Evolutionary conservation across 2,329 filamentous ascomycete species (phyloP).

Genomic region (Aspergillus sergii): DNA sequence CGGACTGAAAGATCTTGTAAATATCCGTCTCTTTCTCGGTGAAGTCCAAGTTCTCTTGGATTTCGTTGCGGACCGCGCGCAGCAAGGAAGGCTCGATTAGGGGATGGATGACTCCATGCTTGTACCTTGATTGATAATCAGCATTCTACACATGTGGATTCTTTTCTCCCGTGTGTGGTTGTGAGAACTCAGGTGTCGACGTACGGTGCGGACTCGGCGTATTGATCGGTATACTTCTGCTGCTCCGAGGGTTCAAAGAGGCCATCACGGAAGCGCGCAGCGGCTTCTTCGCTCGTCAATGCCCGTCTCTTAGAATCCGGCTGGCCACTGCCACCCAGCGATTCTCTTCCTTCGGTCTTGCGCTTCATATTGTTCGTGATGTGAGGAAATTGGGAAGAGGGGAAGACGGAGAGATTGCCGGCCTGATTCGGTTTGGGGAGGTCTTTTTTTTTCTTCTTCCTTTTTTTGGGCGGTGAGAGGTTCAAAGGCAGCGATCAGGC

Average conservation of each 20-base stretch:
- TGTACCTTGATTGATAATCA: conserved; percentile 61
- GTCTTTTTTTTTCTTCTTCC: conserved; percentile 14
- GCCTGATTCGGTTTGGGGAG: background rate
- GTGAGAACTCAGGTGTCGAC: conserved; percentile 17
- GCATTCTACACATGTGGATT: background rate
- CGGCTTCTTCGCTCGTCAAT: conserved; percentile 41
- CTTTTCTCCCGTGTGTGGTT: background rate
- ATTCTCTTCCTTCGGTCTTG: conserved; percentile 40
- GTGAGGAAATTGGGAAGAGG: background rate
- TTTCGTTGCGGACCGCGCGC: conserved; percentile 83
- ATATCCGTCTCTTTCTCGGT: conserved; percentile 99
- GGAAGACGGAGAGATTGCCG: background rate
- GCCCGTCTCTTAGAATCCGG: conserved; percentile 43
- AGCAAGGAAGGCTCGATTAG: conserved; percentile 81
- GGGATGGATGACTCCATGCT: conserved; percentile 84
- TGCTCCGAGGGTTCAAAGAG: conserved; percentile 45
- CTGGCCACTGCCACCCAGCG: conserved; percentile 32
- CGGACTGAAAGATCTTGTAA: conserved; percentile 99
- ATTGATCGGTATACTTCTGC: conserved; percentile 46
- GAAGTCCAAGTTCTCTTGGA: conserved; percentile 88
- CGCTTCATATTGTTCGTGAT: conserved; percentile 44
- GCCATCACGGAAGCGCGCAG: conserved; percentile 46
- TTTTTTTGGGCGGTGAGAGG: conserved; percentile 23
- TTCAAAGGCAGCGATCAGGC: conserved; percentile 19
- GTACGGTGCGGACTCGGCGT: conserved; percentile 47